Base-by-base conservation (phyloP, 139 green algal species). In the Bryopsis sp. region DNA sequence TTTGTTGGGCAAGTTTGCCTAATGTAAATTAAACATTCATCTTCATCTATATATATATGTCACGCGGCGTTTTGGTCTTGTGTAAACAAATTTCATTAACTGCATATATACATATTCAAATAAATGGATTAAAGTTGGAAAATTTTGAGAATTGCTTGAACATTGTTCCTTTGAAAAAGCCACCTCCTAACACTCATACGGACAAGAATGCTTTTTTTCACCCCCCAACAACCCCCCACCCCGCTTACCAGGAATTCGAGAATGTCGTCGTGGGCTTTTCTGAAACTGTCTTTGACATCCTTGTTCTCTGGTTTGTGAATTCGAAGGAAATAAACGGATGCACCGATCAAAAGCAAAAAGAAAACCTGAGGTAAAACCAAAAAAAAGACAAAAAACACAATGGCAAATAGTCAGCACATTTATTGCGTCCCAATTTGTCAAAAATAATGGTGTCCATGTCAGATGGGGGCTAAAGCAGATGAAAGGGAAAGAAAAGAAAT, bases 171-270 rank as follows among this genome's bases (percentile, higher is more conserved):
- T n/a, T n/a, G n/a, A n/a, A n/a, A n/a, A n/a, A n/a, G n/a, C n/a
- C n/a, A n/a, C n/a, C n/a, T n/a, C n/a, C n/a, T n/a, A n/a, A n/a
- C n/a, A n/a, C n/a, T n/a, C n/a, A 61, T 26, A 61, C 31, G 33
- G 24, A 61, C 50, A 61, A 28, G 50, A 28, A 11, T 15, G 11
- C 43, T 50, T 11, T 50, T 50, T 50, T 26, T 11, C 15, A 15
- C 43, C 15, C 15, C 15, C 11, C 15, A 26, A 50, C 11, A 15
- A 50, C 11, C 15, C 24, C 19, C 37, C 54, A 1, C 2, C 0
- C 8, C n/a, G 60, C 76, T 34, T 64, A 85, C 80, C 70, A 86
- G 39, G 73, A 83, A 86, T 29, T 81, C 73, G 1, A 84, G 39
- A 15, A 83, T 58, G 22, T 65, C 77, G 72, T 82, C 73, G n/a